Conservation (phyloP, 345 rosid species). For the Boechera stricta region DNA sequence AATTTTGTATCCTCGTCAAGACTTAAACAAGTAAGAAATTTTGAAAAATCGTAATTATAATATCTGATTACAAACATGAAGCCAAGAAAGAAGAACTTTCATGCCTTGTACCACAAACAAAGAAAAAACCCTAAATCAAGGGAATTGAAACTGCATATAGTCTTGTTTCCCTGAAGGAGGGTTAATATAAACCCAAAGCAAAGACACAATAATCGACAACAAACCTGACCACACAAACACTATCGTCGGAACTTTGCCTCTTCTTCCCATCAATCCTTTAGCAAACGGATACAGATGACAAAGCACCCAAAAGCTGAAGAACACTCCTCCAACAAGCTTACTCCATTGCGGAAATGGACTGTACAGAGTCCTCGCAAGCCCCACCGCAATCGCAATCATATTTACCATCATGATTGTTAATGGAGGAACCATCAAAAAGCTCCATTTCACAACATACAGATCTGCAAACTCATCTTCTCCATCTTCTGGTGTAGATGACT, state of each 20-base stretch:
- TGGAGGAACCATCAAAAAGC: conserved; percentile 75
- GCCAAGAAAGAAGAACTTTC: conserved; percentile 39
- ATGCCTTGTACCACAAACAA: conserved; percentile 25
- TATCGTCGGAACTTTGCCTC: conserved; percentile 77
- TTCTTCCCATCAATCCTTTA: conserved; percentile 85
- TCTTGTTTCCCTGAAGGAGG: conserved; percentile 58
- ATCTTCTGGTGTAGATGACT: conserved; percentile 67
- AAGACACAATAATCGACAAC: conserved; percentile 65
- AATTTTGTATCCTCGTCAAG: no score
- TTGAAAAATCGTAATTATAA: no score
- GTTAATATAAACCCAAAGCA: conserved; percentile 74
- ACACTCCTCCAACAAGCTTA: conserved; percentile 81
- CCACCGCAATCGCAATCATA: conserved; percentile 63
- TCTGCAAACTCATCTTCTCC: conserved; percentile 76
- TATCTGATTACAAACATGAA: conserved; percentile 34
- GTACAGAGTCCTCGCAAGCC: conserved; percentile 65
- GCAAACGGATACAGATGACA: conserved; percentile 81
- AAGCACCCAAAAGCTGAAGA: conserved; percentile 83
- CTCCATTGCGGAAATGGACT: conserved; percentile 78
- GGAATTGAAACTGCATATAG: conserved; percentile 45
- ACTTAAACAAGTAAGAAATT: no score
- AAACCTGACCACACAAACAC: conserved; percentile 80
- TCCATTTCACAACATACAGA: conserved; percentile 59
- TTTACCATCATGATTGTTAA: conserved; percentile 75
- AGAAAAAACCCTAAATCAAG: conserved; percentile 12